Evolutionary conservation across 1,284 basidiomycete genomes (phyloP), one percentile per base, ranked within the genome.

Genomic region (Marasmius fiardii): DNA sequence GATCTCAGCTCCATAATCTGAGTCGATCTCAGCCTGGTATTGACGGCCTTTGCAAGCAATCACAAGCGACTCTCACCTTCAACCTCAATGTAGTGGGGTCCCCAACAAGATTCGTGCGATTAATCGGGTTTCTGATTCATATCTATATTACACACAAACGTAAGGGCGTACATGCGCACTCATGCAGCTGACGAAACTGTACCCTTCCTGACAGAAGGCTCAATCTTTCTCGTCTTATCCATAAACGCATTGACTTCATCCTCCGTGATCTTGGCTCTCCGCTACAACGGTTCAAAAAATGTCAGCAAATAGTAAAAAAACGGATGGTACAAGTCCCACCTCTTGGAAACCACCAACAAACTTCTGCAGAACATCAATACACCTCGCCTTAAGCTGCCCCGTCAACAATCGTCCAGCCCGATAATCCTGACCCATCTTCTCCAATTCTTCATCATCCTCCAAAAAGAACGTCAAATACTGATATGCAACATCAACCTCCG

Each of bases 401-500:
- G 95, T 98, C 55, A 97, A 78, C 59, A 99, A 70, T 35, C 81
- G 83, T 0, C 97, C 97, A 12, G 90, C 83, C 20, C 94, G 87
- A 75, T 99, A 99, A 58, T 96, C 93, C 89, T 83, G 81, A 35
- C 86, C 93, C 55, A 98, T 71, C 64, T 77, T 78, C 61, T 81
- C 83, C 63, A 97, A 78, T 74, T 94, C 90, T 24, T 85, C 90
- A 60, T 99, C 97, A 65, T 97, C 92, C 3, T 98, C 95, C 67
- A 98, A 76, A 73, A 99, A 98, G 82, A 98, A 99, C n/a, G 86
- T 83, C 60, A 99, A 71, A 72, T 98, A 99, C 73, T 98, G 95
- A 74, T 93, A 99, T 54, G 91, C 82, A 56, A 99, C 93, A 71
- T 99, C 97, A 34, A 99, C 93, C 59, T 98, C 95, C 0, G 94